Conservation (phyloP, 2,329 filamentous ascomycete genomes). For the Lecanicillium sp. region DNA sequence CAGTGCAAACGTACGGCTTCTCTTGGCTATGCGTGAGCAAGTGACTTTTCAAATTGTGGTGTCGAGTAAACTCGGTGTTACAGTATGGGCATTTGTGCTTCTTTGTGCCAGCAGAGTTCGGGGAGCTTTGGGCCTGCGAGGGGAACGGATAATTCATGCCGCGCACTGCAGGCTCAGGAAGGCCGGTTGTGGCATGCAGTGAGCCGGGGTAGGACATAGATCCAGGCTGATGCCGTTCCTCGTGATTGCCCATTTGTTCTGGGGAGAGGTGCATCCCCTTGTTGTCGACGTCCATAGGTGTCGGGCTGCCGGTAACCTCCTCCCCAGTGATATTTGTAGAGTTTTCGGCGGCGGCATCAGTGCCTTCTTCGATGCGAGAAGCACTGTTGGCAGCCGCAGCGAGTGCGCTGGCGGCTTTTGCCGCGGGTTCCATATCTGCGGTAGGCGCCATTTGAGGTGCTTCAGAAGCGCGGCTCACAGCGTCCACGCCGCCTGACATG, state of each 20-base stretch:
- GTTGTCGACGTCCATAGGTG: slow-evolving; percentile 45
- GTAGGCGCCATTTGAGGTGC: slow-evolving; percentile 36
- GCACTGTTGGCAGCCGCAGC: slow-evolving; percentile 24
- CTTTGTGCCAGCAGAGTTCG: slow-evolving; percentile 60
- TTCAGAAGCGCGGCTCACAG: slow-evolving; percentile 49
- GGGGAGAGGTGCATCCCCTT: slow-evolving; percentile 27
- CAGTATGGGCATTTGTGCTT: slow-evolving; percentile 97
- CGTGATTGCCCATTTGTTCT: slow-evolving; percentile 37
- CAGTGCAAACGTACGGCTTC: slow-evolving; percentile 90
- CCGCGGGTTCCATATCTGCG: slow-evolving; percentile 32
- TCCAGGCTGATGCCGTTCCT: slow-evolving; percentile 39
- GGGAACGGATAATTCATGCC: slow-evolving; percentile 52
- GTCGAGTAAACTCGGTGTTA: slow-evolving; percentile 90
- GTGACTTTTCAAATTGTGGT: slow-evolving; percentile 97
- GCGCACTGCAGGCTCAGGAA: slow-evolving; percentile 37
- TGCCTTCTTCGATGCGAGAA: slow-evolving; percentile 26
- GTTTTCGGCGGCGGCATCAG: slow-evolving; percentile 36
- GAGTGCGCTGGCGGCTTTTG: slow-evolving; percentile 25
- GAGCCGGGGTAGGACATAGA: slow-evolving; percentile 49
- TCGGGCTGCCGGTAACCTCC: slow-evolving; percentile 41
- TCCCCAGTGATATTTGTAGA: slow-evolving; percentile 32
- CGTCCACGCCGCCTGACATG: slow-evolving; percentile 42
- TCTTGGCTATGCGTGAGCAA: slow-evolving; percentile 96
- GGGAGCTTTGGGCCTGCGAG: slow-evolving; percentile 31
- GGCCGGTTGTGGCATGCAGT: slow-evolving; percentile 31